Evolutionary conservation across 768 basidiomycete genomes (phyloP), one percentile per base, ranked within the genome.

Genomic region (Mycena rosella): DNA sequence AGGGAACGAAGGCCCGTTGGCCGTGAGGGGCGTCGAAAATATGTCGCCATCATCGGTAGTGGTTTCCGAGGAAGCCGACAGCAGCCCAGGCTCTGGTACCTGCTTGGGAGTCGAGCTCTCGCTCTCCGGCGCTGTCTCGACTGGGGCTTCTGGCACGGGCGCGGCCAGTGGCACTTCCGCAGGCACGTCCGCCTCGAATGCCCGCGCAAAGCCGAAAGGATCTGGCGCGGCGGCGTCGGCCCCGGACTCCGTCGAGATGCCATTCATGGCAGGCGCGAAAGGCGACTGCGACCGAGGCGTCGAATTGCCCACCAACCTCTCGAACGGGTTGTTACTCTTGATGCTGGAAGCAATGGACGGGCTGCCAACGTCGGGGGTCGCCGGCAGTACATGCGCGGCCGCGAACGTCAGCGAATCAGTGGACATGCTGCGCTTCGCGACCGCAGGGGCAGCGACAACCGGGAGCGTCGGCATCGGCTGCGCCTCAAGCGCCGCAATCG

Each of bases 281-380:
- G 91, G 89, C 0, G 90, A 90, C 65, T 86, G 85, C 1, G 89
- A 84, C 36, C 86, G 87, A 57, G 83, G 82, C 18, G 75, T 78
- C 18, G 81, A 75, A 34, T 77, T 77, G 52, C 80, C 84, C 81
- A 85, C 83, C 32, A 96, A 77, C 51, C 91, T 83, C 65, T 94
- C 96, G 74, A 98, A 98, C 5, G 96, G 96, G 77, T 98, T 98
- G 74, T 92, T 97, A 74, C 93, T 96, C 82, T 93, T 93, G 61
- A 79, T 77, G 49, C 77, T 76, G 24, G 79, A 67, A 26, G 88
- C 85, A 40, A 80, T 73, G 10, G 82, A 78, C 8, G 89, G 86
- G 53, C 84, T 87, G 1, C 84, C 82, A 9, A 85, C 71, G 47
- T 91, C 88, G 42, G 95, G 94, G 0, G 93, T 89, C 24, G 80